These are phyloP conservation scores for Mucor velutinosus DNA, from an alignment of 371 early-diverging fungal genomes.

Conservation along the genomic window DNA sequence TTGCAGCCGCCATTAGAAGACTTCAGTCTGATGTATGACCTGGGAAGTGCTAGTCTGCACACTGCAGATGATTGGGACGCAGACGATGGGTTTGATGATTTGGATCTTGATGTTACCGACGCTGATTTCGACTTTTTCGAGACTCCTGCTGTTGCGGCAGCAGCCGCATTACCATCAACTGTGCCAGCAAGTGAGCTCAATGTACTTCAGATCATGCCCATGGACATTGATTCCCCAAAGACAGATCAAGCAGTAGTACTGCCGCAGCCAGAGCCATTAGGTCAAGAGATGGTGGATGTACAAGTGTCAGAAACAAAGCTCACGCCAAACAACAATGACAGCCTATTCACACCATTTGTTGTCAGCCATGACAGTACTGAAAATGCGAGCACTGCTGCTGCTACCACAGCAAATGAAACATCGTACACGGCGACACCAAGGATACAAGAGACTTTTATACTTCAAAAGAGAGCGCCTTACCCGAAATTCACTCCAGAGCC, in stretches of 20 bases:
- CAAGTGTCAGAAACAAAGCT: neutral
- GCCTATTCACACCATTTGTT: constrained; percentile 9
- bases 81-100: constrained; percentile 21
- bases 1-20: neutral
- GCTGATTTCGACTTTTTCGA: constrained; percentile 50
- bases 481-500: neutral
- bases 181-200: neutral
- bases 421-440: neutral
- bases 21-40: neutral
- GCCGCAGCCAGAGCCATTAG: neutral
- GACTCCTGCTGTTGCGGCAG: constrained; percentile 5
- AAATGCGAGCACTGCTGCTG: neutral
- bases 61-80: neutral
- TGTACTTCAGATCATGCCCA: neutral
- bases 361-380: neutral
- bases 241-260: neutral
- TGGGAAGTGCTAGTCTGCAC: neutral
- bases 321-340: constrained; percentile 2
- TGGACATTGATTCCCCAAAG: neutral
- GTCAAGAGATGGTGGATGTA: neutral
- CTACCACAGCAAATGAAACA: neutral
- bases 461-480: neutral
- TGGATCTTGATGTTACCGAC: constrained; percentile 49
- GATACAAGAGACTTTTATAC: neutral
- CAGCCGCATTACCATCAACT: neutral